Base-by-base conservation (phyloP, 129 eudicot genomes). In the Pulicaria dysenterica region DNA sequence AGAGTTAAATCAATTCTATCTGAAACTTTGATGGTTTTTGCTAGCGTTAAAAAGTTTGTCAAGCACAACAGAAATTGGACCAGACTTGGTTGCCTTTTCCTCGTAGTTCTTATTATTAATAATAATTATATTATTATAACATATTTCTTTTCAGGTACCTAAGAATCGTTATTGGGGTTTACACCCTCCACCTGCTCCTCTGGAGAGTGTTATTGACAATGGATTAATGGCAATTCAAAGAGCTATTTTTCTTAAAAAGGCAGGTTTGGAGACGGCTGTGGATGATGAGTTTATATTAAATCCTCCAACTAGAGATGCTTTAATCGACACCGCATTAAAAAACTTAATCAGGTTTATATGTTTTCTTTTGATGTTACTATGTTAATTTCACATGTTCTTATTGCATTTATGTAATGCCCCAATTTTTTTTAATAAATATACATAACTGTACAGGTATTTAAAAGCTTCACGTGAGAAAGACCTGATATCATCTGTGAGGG, bases 131-230 rank as follows among this genome's bases (percentile, higher is more conserved):
- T 56, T 36, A 16, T n/a, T n/a, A 47, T 39, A 47, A 42, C 51
- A 38, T 40, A 12, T 66, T 77, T 49, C 13, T 56, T 67, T 58
- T 50, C 81, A 95, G 99, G 99, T 88, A 44, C 97, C 97, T 47
- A 86, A 96, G 73, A 90, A 90, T 47, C 86, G 97, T 39, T 95
- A 95, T 71, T 90, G 99, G 99, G 97, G 97, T 53, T 81, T 95
- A 83, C 99, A 90, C 72, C 99, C 99, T 69, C 99, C 99, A 34
- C 99, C 99, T 39, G 64, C 85, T 67, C 86, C 83, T 61, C 82
- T 95, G 16, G 99, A 95, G 82, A 87, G 82, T 75, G 97, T 95
- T 63, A 83, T 95, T 45, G 99, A 95, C 61, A 89, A 88, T 73
- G 99, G 99, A 37, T 77, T 95, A 69, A 79, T 83, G 83, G 86